Percentiles rank a stretch among this genome's conserved stretches.
Conservation (phyloP, 305 asterid species). For the Striga hermonthica region DNA sequence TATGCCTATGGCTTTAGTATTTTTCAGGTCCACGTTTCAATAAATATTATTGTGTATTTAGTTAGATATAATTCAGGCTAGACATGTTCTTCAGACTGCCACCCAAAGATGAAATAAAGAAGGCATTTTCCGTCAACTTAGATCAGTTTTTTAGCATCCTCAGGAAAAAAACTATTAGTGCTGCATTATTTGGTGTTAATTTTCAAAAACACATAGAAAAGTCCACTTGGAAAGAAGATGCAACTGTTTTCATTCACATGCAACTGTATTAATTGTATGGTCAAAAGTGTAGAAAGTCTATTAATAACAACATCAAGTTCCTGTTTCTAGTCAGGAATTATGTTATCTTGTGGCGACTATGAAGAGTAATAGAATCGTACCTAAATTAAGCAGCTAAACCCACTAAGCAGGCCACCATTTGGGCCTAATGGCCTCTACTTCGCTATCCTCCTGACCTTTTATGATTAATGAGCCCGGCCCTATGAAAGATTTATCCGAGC, state of each 20-base stretch:
- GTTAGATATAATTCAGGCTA: background rate
- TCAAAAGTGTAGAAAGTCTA: too few species aligned
- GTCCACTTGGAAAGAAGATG: background rate
- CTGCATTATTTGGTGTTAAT: background rate
- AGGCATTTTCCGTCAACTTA: background rate
- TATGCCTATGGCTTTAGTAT: background rate
- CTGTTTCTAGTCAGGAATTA: too few species aligned
- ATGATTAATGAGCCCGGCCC: conserved; percentile 42
- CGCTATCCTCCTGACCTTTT: conserved; percentile 54
- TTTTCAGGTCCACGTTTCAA: background rate
- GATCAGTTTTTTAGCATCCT: background rate
- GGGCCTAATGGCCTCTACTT: conserved; percentile 57
- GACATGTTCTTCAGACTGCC: too few species aligned
- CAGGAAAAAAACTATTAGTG: background rate
- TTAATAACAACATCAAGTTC: too few species aligned
- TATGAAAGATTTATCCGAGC: conserved; percentile 63
- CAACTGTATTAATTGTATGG: too few species aligned
- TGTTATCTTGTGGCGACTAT: too few species aligned
- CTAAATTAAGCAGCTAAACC: conserved; percentile 42
- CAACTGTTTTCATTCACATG: conserved; percentile 17
- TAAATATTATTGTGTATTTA: background rate
- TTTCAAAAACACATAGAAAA: background rate
- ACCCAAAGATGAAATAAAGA: too few species aligned
- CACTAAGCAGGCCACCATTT: conserved; percentile 93
- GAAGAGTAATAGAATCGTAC: background rate